Evolutionary conservation across 768 basidiomycete species (phyloP).

Genomic region (Rhizopogon vinicolor): DNA sequence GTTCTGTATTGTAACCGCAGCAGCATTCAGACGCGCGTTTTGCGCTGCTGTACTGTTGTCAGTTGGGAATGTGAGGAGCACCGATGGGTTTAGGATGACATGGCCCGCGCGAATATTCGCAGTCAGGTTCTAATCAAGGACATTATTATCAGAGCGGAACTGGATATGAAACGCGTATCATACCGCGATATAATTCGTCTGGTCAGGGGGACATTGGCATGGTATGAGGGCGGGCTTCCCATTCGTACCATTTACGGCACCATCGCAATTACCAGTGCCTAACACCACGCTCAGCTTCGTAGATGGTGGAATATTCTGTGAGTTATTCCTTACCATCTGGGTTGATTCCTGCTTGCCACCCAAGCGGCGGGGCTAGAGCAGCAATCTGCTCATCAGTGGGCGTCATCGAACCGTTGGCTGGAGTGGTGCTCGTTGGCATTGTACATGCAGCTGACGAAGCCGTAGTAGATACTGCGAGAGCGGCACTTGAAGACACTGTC

Average conservation of each 20-base stretch:
- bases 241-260: constrained; percentile 24
- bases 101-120: constrained; percentile 37
- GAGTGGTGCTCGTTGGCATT: neutral
- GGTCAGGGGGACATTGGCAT: constrained; percentile 30
- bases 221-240: constrained; percentile 30
- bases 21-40: constrained; percentile 48
- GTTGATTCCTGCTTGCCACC: constrained; percentile 48
- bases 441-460: neutral
- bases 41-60: constrained; percentile 36
- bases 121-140: constrained; percentile 25
- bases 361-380: constrained; percentile 54
- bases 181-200: constrained; percentile 21
- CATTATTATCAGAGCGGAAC: neutral
- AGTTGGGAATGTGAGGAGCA: constrained; percentile 38
- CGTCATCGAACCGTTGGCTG: constrained; percentile 5
- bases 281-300: neutral
- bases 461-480: neutral
- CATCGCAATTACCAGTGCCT: constrained; percentile 36
- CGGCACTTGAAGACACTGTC: neutral
- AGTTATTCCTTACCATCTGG: constrained; percentile 45
- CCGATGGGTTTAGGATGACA: constrained; percentile 36
- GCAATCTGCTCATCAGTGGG: constrained; percentile 26
- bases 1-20: constrained; percentile 67
- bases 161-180: neutral
- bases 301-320: neutral